Conservation (phyloP, 1,139 yeast species). For the Debaryomycetaceae sp. region DNA sequence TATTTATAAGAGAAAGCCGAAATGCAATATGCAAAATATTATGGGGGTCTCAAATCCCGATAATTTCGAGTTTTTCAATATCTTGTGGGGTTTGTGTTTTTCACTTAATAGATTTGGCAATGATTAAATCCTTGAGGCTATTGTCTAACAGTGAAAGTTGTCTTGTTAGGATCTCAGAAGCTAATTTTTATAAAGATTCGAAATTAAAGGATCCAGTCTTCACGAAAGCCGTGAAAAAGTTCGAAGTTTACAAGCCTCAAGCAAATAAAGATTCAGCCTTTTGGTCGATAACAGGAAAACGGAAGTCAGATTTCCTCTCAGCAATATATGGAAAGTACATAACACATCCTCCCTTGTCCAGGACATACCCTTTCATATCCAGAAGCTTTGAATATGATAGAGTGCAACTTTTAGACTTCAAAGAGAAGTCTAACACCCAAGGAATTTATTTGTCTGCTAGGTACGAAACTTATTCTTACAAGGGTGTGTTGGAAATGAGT, state of each 20-base stretch:
- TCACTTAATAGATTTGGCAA: too few species aligned
- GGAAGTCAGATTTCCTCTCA: slow-evolving; percentile 32
- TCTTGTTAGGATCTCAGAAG: slow-evolving; percentile 5
- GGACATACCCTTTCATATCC: slow-evolving; percentile 52
- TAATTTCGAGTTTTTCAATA: too few species aligned
- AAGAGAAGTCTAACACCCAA: slow-evolving; percentile 49
- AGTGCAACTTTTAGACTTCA: slow-evolving; percentile 55
- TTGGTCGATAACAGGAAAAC: slow-evolving; percentile 37
- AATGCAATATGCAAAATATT: too few species aligned
- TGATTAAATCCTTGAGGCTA: not conserved
- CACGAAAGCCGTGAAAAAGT: slow-evolving; percentile 22
- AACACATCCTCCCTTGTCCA: slow-evolving; percentile 50
- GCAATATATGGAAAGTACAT: slow-evolving; percentile 38
- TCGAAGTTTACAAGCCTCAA: slow-evolving; percentile 21
- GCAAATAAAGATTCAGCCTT: slow-evolving; percentile 15
- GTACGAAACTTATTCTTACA: slow-evolving; percentile 67
- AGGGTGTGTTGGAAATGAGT: slow-evolving; percentile 55
- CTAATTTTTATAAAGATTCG: slow-evolving; percentile 10
- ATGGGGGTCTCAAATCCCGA: too few species aligned
- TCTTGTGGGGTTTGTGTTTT: too few species aligned
- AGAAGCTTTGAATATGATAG: slow-evolving; percentile 22
- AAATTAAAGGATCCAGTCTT: slow-evolving; percentile 13
- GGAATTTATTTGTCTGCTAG: slow-evolving; percentile 85
- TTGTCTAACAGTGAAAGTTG: not conserved
- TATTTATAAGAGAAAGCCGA: too few species aligned